Evolutionary conservation across 2,329 filamentous ascomycete species (phyloP), one percentile per base, ranked within the genome.

Genomic region (Coleophoma cylindrospora): DNA sequence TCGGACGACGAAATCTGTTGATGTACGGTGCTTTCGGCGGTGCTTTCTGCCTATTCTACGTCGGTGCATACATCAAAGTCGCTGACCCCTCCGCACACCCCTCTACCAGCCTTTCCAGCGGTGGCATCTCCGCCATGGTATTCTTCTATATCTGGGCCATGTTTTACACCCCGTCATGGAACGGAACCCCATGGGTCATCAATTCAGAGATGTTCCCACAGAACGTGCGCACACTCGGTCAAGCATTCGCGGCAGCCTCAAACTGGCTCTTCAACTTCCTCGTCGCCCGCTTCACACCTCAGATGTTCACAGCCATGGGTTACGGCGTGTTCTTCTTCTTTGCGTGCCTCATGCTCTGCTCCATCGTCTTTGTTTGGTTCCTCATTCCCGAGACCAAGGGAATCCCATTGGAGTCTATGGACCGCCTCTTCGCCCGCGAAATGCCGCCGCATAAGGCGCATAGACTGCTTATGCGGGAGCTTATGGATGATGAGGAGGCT

Each of bases 181-280:
- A 84, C 0, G 81, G 82, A 0, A 81, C 81, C 12, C 85, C 81
- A 66, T 88, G 84, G 83, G 81, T 87, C 61, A 82, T 87, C 61
- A 76, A 85, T 12, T 77, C 76, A 13, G 84, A 89, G 66, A 88
- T 88, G 72, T 80, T 79, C 55, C 74, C 76, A 0, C 71, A 69
- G 0, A 65, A 75, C 6, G 72, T 79, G 43, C 70, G 76, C 12
- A 75, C 77, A 47, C 65, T 70, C 4, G 75, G 74, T 9, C 71
- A 76, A 32, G 76, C 83, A 3, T 73, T 87, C 38, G 84, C 76
- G 0, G 83, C 84, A 0, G 81, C 79, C 1, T 84, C 80, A 0
- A 83, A 88, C 61, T 86, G 84, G 84, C 67, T 88, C 2, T 87
- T 88, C 68, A 88, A 89, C 62, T 86, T 88, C 55, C 75, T 87